phyloP scores from a whole-genome alignment of 768 basidiomycete genomes.

The Leccinum aurantiacum region DNA sequence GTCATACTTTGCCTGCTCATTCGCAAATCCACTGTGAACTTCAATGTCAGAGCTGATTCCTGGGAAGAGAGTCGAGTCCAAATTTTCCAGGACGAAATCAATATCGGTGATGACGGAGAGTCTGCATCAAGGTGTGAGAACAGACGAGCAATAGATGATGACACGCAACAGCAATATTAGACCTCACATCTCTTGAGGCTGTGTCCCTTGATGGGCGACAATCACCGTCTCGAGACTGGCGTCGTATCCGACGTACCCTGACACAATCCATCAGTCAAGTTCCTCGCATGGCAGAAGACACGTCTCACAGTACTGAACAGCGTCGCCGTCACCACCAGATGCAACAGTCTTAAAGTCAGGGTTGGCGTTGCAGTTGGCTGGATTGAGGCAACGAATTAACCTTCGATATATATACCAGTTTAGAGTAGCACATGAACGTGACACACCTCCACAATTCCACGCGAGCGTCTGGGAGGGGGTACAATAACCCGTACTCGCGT shows the following conservation, averaged over 20 bases:
- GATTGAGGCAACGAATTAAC: neutral
- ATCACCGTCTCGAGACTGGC: slow-evolving; percentile 38
- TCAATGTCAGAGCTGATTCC: slow-evolving; percentile 41
- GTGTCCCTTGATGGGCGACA: slow-evolving; percentile 41
- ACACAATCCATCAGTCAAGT: neutral
- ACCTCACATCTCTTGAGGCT: slow-evolving; percentile 29
- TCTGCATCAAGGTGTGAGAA: slow-evolving; percentile 20
- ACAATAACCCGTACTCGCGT: slow-evolving; percentile 54
- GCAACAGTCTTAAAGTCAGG: slow-evolving; percentile 47
- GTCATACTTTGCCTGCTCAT: slow-evolving; percentile 44
- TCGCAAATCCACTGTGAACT: neutral
- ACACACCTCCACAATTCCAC: slow-evolving; percentile 59
- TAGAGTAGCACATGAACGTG: neutral
- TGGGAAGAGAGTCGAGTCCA: slow-evolving; percentile 48
- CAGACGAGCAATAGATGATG: neutral
- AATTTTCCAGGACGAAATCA: slow-evolving; percentile 33
- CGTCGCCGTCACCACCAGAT: slow-evolving; percentile 46
- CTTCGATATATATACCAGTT: neutral
- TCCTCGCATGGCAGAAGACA: neutral
- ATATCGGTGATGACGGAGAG: slow-evolving; percentile 41
- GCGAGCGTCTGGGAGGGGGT: slow-evolving; percentile 36
- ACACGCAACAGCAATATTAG: neutral
- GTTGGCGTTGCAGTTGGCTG: slow-evolving; percentile 36
- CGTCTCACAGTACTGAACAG: slow-evolving; percentile 43
- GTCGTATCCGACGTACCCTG: slow-evolving; percentile 58